Evolutionary conservation across 2,329 filamentous ascomycete species (phyloP).

Genomic region (Pseudogymnoascus sp.): DNA sequence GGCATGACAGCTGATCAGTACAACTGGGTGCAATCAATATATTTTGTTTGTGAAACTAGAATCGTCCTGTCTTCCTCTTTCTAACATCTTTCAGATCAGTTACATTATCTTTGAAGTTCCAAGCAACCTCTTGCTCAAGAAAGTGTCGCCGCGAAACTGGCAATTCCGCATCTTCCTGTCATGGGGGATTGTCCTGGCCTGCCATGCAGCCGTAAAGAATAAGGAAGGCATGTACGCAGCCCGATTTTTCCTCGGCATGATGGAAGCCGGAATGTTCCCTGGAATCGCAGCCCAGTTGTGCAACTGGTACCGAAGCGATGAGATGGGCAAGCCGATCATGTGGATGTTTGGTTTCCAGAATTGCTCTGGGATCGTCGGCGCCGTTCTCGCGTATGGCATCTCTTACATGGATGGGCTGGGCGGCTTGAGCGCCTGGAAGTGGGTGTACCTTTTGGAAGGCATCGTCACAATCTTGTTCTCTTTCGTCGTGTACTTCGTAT

Average conservation of each 20-base stretch:
- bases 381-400: slow-evolving; percentile 45
- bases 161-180: slow-evolving; percentile 32
- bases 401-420: slow-evolving; percentile 35
- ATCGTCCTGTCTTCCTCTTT: neutral
- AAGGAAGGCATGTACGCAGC: slow-evolving; percentile 32
- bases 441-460: slow-evolving; percentile 42
- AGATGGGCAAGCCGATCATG: slow-evolving; percentile 35
- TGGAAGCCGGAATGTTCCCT: slow-evolving; percentile 38
- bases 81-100: slow-evolving; percentile 24
- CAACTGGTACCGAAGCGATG: slow-evolving; percentile 41
- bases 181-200: slow-evolving; percentile 34
- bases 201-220: slow-evolving; percentile 34
- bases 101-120: slow-evolving; percentile 37
- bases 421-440: slow-evolving; percentile 50
- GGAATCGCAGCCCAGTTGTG: slow-evolving; percentile 36
- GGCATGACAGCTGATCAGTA: slow-evolving; percentile 35
- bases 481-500: slow-evolving; percentile 31
- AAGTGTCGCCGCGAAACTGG: slow-evolving; percentile 30
- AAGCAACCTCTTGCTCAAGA: slow-evolving; percentile 33
- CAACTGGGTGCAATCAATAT: slow-evolving; percentile 35
- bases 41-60: slow-evolving; percentile 27
- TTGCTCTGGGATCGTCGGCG: slow-evolving; percentile 31
- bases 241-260: slow-evolving; percentile 35
- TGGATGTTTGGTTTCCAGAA: slow-evolving; percentile 37
- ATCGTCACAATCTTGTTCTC: slow-evolving; percentile 35